These are phyloP conservation scores for Rhinocladiella mackenziei DNA, from an alignment of 2,329 filamentous ascomycete genomes.

Conservation along the genomic window DNA sequence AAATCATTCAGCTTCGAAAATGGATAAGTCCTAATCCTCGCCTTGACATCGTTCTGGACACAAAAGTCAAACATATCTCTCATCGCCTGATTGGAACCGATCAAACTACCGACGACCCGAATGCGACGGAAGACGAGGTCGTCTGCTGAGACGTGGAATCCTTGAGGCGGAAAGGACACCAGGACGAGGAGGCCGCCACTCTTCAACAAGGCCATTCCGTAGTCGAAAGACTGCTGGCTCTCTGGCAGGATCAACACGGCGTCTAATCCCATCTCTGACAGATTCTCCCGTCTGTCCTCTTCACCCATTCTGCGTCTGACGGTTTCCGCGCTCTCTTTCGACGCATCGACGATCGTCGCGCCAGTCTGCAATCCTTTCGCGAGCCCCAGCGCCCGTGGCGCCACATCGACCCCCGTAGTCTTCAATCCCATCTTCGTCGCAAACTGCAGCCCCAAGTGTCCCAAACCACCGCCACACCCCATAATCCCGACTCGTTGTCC, in stretches of 20 bases:
- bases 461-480: constrained; percentile 67
- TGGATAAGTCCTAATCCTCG: constrained; percentile 18
- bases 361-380: constrained; percentile 57
- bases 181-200: constrained; percentile 34
- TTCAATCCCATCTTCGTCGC: constrained; percentile 71
- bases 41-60: constrained; percentile 14
- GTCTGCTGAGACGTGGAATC: constrained; percentile 6
- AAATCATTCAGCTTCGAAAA: constrained; percentile 25
- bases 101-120: constrained; percentile 49
- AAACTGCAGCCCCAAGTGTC: constrained; percentile 73
- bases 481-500: constrained; percentile 60
- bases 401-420: constrained; percentile 51
- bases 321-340: constrained; percentile 34
- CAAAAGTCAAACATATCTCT: constrained; percentile 62
- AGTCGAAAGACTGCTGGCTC: constrained; percentile 37
- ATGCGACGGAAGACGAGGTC: constrained; percentile 33
- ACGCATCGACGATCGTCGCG: constrained; percentile 40
- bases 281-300: constrained; percentile 17
- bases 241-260: constrained; percentile 42
- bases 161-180: constrained; percentile 30
- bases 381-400: constrained; percentile 63
- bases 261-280: constrained; percentile 43
- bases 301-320: constrained; percentile 30
- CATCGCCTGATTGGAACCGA: constrained; percentile 52
- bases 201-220: constrained; percentile 33